Evolutionary conservation across 305 asterid genomes (phyloP), one percentile per base, ranked within the genome.

Genomic region (Striga hermonthica): DNA sequence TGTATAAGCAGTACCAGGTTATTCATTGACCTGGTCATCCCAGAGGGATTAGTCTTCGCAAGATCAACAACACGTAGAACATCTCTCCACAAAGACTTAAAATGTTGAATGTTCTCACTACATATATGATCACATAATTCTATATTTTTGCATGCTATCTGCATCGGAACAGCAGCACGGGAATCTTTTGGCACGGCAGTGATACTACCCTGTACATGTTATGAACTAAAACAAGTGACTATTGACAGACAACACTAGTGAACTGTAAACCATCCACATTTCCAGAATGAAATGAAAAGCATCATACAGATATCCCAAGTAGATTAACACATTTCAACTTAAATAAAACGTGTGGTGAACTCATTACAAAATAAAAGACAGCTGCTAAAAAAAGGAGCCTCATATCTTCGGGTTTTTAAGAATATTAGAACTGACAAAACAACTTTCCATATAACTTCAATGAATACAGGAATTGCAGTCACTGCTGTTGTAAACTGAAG

Each of bases 151-250:
- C 88, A 83, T 47, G 68, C 73, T 66, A 89, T 77, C 70, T 83
- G 84, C 79, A 92, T 82, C 36, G 97, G 96, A 55, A 87, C 80
- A 57, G 84, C 77, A 55, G 89, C 85, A 64, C 67, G 82, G 36
- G 84, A 62, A 75, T 76, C 82, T 75, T 78, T 78, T 5, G 97
- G 96, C 50, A 81, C 70, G 68, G 90, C 83, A 68, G 79, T 78
- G 65, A 92, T 80, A 68, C 62, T 73, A 53, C 91, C 98, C 98
- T 92, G 86, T 50, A 72, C 63, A 74, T 36, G 48, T 57, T 60
- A 62, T 58, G 57, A 70, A 67, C 43, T 36, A 80, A 62, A 66
- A 28, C 31, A 70, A 53, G 6, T 48, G 60, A 62, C 62, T 11
- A 38, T 11, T 36, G 75, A 45, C 68, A 71, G 38, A 43, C 62